Evolutionary conservation across 305 asterid species (phyloP), one percentile per base, ranked within the genome.

Genomic region (Fraxinus ornus): DNA sequence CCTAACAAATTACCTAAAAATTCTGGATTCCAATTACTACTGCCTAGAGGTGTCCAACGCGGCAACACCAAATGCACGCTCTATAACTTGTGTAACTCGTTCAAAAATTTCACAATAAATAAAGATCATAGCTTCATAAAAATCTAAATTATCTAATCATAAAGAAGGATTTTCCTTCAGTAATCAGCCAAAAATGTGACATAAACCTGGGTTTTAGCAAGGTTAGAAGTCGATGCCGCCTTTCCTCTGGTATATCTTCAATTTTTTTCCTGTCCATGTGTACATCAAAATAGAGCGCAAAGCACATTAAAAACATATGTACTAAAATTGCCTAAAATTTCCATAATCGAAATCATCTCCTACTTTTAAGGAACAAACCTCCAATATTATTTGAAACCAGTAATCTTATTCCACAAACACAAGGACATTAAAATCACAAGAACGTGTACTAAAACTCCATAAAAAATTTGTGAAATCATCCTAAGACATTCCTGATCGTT

Each of bases 231-330:
- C 91, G 86, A 80, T 89, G 91, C 79, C 95, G 88, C 88, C 98
- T 92, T 83, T 92, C 90, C 84, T 87, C 94, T 0, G 98, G 97
- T 68, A 94, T 91, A 84, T 91, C 95, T 83, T 89, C 95, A 78
- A 94, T 91, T 80, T 94, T 94, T 89, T 94, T 93, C 98, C 98
- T 94, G 89, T 82, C 37, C 81, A 81, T 32, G 87, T 73, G 57
- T 80, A 78, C 32, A 41, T 30, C 74, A 55, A 37, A 75, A 36
- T 22, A 4, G 21, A 77, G 12, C 24, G 39, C 57, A 32, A 62
- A 55, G 35, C 64, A 66, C 36, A 32, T 47, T 21, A 68, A 72
- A 82, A 28, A 82, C 13, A 6, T 57, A 7, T 33, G 75, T 47
- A 71, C 79, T 78, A 55, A 76, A 60, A 71, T 77, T 78, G 55